Conservation (phyloP, 768 basidiomycete species). For the Boletus tylopilopsis region DNA sequence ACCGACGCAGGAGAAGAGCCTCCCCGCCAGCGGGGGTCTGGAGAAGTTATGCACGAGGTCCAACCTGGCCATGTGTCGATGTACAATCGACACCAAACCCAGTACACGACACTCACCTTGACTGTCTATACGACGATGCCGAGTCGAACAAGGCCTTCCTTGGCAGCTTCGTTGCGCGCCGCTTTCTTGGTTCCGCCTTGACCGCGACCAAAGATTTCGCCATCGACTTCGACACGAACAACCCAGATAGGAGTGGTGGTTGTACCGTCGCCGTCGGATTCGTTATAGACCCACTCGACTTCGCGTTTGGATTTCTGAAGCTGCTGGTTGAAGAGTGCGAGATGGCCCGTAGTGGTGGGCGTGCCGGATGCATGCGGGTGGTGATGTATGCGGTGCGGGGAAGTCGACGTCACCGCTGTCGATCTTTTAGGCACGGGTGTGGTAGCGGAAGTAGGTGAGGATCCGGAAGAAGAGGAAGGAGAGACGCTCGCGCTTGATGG, state of each 20-base stretch:
- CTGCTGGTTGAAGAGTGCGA: constrained; percentile 78
- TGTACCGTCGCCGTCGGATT: constrained; percentile 42
- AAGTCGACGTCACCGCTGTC: constrained; percentile 8
- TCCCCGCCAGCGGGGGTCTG: constrained; percentile 53
- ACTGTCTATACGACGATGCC: constrained; percentile 45
- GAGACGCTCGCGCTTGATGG: constrained; percentile 15
- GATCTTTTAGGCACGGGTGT: neutral
- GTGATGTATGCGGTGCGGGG: neutral
- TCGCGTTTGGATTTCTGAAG: constrained; percentile 52
- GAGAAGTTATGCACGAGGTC: constrained; percentile 48
- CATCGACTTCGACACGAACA: constrained; percentile 61
- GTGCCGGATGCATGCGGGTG: constrained; percentile 22
- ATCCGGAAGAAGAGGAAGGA: too few species aligned
- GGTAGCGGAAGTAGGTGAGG: neutral
- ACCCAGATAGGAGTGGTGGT: constrained; percentile 76
- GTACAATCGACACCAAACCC: neutral
- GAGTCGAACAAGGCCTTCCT: constrained; percentile 59
- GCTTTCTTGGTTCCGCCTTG: constrained; percentile 74
- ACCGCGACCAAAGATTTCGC: constrained; percentile 56
- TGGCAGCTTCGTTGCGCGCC: constrained; percentile 79
- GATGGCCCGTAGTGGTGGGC: constrained; percentile 50
- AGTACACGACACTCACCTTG: constrained; percentile 16
- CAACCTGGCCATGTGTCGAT: neutral
- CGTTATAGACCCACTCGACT: constrained; percentile 72
- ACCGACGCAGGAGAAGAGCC: constrained; percentile 47